phyloP scores from a whole-genome alignment of 306 rosid species.

The Quercus suber region DNA sequence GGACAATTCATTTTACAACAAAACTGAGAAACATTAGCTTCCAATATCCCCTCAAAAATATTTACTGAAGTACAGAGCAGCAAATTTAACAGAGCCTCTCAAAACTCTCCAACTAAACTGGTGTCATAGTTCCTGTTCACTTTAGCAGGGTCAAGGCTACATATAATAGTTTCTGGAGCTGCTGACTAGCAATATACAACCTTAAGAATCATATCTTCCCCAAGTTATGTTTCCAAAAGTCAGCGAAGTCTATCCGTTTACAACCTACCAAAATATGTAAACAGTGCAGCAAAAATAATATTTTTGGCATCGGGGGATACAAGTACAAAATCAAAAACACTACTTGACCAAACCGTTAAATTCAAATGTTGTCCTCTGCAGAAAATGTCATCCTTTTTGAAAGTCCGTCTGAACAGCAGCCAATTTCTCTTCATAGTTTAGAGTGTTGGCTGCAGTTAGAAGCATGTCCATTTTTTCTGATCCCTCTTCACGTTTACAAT shows the following conservation, averaged over 20 bases:
- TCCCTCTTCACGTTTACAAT: conserved; percentile 36
- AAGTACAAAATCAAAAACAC: conserved; percentile 25
- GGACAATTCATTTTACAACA: background rate
- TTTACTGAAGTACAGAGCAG: conserved; percentile 12
- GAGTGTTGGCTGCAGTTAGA: conserved; percentile 70
- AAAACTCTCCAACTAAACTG: background rate
- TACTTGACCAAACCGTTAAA: conserved; percentile 1
- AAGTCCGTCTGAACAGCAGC: conserved; percentile 31
- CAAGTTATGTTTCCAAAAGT: conserved; percentile 38
- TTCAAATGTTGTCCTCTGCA: conserved; percentile 3
- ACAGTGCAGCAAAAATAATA: conserved; percentile 24
- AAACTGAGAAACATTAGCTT: background rate
- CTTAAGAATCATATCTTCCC: conserved; percentile 40
- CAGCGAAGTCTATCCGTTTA: conserved; percentile 43
- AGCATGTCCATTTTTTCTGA: conserved; percentile 78
- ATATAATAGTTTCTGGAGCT: conserved; percentile 20
- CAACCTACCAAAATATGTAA: conserved; percentile 48
- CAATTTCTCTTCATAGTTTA: conserved; percentile 54
- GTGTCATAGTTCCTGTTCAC: conserved; percentile 6
- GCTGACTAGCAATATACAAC: conserved; percentile 23
- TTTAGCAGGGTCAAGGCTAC: conserved; percentile 16
- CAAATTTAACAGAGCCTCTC: conserved; percentile 10
- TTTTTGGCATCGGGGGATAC: conserved; percentile 21
- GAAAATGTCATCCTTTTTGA: conserved; percentile 16
- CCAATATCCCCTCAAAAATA: conserved; percentile 10